Percentiles rank a stretch among this genome's conserved stretches.
These are phyloP conservation scores for Mortierella sp. DNA, from an alignment of 371 early-diverging fungal genomes.

Conservation along the genomic window DNA sequence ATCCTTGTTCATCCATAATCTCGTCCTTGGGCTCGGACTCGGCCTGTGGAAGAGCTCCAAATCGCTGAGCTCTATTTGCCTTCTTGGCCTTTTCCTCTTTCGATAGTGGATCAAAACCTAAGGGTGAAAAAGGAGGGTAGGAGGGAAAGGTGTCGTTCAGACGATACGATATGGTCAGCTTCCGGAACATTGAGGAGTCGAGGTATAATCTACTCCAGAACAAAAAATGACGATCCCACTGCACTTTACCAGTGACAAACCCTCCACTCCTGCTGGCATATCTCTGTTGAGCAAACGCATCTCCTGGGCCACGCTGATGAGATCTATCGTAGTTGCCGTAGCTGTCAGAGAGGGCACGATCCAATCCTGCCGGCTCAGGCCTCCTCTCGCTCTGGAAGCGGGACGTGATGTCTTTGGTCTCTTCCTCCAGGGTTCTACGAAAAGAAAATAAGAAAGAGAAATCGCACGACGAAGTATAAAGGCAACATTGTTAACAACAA, in stretches of 20 bases:
- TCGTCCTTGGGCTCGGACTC: conserved; percentile 7
- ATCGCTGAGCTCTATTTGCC: conserved; percentile 40
- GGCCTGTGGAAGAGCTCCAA: conserved; percentile 23
- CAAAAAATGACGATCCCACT: too few species aligned
- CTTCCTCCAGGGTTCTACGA: conserved; percentile 27
- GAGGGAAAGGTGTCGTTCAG: too few species aligned
- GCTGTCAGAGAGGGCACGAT: conserved; percentile 25
- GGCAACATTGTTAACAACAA: too few species aligned
- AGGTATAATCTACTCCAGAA: too few species aligned
- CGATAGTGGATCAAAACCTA: conserved; percentile 49
- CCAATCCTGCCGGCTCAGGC: conserved; percentile 45
- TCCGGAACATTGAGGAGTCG: too few species aligned
- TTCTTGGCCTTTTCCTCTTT: conserved; percentile 48
- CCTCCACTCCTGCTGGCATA: conserved; percentile 44
- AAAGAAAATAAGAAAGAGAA: background rate
- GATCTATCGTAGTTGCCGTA: conserved; percentile 2
- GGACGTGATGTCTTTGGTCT: conserved; percentile 38
- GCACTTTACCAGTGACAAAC: conserved; percentile 52
- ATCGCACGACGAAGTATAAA: too few species aligned
- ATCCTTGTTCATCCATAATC: conserved; percentile 18
- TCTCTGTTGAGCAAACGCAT: conserved; percentile 7
- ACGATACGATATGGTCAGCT: too few species aligned
- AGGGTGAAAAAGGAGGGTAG: background rate
- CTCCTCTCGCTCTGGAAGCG: conserved; percentile 36
- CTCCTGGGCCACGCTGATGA: conserved; percentile 5